Conservation (phyloP, 345 rosid species). For the Gossypium bickii region DNA sequence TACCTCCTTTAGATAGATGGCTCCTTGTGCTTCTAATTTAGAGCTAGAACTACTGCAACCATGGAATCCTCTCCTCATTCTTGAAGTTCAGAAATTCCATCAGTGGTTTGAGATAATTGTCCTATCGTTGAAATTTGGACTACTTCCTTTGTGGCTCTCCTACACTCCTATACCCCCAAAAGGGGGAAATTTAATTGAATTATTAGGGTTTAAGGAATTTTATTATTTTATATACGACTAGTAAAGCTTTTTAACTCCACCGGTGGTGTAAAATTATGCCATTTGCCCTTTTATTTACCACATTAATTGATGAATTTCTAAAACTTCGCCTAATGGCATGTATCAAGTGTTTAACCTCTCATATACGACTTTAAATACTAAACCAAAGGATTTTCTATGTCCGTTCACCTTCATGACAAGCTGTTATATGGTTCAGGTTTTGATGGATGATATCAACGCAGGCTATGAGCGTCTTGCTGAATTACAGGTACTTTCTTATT, state of each 20-base stretch:
- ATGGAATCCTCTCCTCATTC: background rate
- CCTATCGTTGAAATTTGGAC: background rate
- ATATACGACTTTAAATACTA: background rate
- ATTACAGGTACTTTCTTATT: conserved; percentile 53
- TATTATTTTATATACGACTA: background rate
- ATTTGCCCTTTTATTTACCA: background rate
- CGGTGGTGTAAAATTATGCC: background rate
- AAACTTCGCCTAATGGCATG: background rate
- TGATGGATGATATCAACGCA: conserved; percentile 82
- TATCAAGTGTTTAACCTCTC: background rate
- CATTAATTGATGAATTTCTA: background rate
- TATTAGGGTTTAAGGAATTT: background rate
- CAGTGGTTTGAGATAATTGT: background rate
- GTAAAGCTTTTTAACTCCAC: background rate
- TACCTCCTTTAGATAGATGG: background rate
- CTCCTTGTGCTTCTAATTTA: background rate
- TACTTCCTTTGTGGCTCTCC: background rate
- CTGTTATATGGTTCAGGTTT: conserved; percentile 50
- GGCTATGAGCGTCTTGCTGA: conserved; percentile 91
- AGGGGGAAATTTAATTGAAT: background rate
- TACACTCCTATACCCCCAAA: background rate
- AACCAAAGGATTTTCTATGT: background rate
- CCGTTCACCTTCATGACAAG: conserved; percentile 12
- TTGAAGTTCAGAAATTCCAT: background rate
- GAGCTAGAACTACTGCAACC: background rate